These are phyloP conservation scores for Solanum hybrid DNA, from an alignment of 305 asterid genomes.

Conservation along the genomic window DNA sequence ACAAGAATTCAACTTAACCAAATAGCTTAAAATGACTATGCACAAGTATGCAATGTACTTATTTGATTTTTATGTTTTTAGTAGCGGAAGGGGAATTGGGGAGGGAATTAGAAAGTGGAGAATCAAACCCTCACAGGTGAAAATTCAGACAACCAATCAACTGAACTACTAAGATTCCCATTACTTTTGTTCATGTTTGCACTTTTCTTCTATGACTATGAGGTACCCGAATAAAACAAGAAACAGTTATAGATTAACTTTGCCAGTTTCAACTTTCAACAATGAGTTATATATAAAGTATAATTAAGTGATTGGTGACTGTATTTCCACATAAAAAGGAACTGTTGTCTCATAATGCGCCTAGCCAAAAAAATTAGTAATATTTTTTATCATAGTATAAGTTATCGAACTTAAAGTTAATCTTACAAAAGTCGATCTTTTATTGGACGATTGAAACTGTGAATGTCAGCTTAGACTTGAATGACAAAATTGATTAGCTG, in stretches of 20 bases:
- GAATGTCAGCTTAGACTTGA: background rate
- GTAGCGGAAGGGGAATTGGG: background rate
- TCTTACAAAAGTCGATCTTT: background rate
- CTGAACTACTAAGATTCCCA: background rate
- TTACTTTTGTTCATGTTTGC: background rate
- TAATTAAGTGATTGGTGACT: background rate
- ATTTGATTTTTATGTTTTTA: background rate
- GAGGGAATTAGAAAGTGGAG: background rate
- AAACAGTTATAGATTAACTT: background rate
- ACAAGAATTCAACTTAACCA: background rate
- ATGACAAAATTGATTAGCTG: background rate
- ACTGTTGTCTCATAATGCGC: background rate
- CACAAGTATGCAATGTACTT: background rate
- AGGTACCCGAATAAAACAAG: background rate
- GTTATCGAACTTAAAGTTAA: background rate
- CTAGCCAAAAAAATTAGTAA: background rate
- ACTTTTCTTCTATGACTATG: background rate
- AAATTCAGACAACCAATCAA: background rate
- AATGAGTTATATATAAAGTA: background rate
- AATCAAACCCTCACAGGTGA: background rate
- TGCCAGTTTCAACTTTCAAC: background rate
- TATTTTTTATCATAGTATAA: background rate
- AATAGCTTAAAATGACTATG: background rate
- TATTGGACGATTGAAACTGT: background rate
- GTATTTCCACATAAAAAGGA: background rate